A percentile compares a stretch with the other conserved stretches of the same genome.
These are phyloP conservation scores for Gentiana dahurica DNA, from an alignment of 257 asterid species.

Conservation along the genomic window DNA sequence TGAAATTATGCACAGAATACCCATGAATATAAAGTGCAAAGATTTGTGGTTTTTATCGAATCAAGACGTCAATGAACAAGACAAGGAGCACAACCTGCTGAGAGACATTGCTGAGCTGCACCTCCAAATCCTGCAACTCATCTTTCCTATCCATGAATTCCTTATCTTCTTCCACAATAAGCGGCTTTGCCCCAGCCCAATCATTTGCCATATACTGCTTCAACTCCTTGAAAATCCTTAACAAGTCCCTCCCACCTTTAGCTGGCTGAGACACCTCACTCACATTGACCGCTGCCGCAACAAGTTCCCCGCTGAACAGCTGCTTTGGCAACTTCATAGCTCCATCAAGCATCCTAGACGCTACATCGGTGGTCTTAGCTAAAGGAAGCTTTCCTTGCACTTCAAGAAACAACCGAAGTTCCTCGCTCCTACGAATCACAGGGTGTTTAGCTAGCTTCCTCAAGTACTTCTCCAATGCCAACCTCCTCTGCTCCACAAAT, in stretches of 20 bases:
- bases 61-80: not conserved
- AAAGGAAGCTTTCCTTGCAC: constrained; percentile 42
- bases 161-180: constrained; percentile 71
- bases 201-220: constrained; percentile 84
- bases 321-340: constrained; percentile 54
- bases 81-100: constrained; percentile 57
- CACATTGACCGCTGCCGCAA: constrained; percentile 24
- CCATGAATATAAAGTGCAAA: not conserved
- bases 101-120: constrained; percentile 78
- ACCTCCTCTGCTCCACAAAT: constrained; percentile 83
- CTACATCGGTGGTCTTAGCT: constrained; percentile 44
- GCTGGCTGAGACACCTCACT: constrained; percentile 55
- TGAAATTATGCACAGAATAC: not conserved
- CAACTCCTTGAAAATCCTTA: constrained; percentile 77
- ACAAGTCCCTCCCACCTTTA: constrained; percentile 70
- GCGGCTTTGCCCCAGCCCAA: constrained; percentile 78
- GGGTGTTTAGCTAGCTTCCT: constrained; percentile 63
- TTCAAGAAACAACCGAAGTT: constrained; percentile 52
- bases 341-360: constrained; percentile 59
- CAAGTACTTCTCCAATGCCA: constrained; percentile 78
- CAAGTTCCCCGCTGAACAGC: constrained; percentile 35
- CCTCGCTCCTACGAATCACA: constrained; percentile 61
- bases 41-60: not conserved
- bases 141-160: constrained; percentile 69
- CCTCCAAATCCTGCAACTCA: constrained; percentile 66